Percentiles rank a stretch among this genome's conserved stretches.
These are phyloP conservation scores for Colletotrichum shisoi DNA, from an alignment of 2,329 filamentous ascomycete genomes.

Conservation along the genomic window DNA sequence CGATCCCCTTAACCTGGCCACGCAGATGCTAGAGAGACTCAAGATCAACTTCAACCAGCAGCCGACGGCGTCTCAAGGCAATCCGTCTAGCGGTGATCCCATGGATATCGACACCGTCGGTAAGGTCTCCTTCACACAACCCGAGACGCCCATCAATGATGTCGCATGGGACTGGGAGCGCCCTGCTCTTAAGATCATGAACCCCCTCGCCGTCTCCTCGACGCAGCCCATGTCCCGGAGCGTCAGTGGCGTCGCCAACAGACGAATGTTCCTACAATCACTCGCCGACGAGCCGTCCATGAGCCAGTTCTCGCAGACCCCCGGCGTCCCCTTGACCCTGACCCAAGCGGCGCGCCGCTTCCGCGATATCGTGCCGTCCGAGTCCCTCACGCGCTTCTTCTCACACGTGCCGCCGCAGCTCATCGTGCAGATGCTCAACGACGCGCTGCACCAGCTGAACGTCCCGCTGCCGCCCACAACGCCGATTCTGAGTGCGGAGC, in stretches of 20 bases:
- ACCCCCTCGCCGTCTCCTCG: conserved; percentile 54
- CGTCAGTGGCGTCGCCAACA: conserved; percentile 48
- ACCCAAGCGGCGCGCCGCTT: conserved; percentile 91
- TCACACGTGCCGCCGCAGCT: conserved; percentile 78
- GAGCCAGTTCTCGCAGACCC: conserved; percentile 83
- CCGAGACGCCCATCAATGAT: conserved; percentile 78
- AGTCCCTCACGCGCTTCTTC: conserved; percentile 90
- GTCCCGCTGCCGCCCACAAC: conserved; percentile 70
- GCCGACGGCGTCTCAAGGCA: conserved; percentile 60
- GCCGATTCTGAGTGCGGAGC: conserved; percentile 61
- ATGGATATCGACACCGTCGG: conserved; percentile 73
- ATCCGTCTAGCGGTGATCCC: conserved; percentile 53
- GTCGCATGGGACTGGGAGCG: conserved; percentile 88
- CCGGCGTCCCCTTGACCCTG: conserved; percentile 79
- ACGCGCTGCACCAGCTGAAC: conserved; percentile 84
- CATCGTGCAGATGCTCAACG: conserved; percentile 79
- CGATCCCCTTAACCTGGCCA: conserved; percentile 86
- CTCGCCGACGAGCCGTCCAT: conserved; percentile 87
- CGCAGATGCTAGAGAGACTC: conserved; percentile 90
- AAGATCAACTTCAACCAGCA: conserved; percentile 84
- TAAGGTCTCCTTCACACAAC: conserved; percentile 81
- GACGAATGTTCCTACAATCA: conserved; percentile 60
- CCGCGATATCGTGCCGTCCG: conserved; percentile 86
- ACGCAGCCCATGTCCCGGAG: conserved; percentile 57
- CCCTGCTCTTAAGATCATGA: conserved; percentile 66